Evolutionary conservation across 768 basidiomycete genomes (phyloP), one percentile per base, ranked within the genome.

Genomic region (Amanita subjunquillea): DNA sequence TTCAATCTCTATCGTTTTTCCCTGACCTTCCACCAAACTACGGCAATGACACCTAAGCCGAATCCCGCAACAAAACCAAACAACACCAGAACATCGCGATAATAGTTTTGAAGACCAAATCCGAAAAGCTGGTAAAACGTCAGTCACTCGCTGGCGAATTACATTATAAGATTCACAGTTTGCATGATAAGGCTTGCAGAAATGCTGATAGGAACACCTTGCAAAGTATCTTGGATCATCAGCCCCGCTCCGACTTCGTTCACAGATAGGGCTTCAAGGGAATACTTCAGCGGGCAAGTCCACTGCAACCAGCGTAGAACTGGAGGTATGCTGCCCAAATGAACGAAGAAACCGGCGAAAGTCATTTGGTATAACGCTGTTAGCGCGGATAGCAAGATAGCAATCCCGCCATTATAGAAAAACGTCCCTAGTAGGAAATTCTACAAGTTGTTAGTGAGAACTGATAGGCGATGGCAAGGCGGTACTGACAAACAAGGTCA

Each of bases 261-360:
- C 36, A 96, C 87, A 10, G 85, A 74, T 13, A 96, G 72, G 4
- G 94, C 94, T 62, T 91, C 89, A n/a, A 90, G 72, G 23, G 75
- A 72, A 63, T 82, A 91, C 65, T 91, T 91, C 44, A 92, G 74
- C 37, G 89, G 87, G 50, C 86, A 87, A 53, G 94, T 59, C 85
- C 91, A 97, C 62, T 94, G 86, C 50, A 97, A 72, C 94, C 94
- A 98, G 13, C 94, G 78, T 1, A 98, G 76, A 2, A 94, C 91
- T 2, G 89, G 87, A 3, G 94, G 92, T 54, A 98, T 95, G 54
- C 77, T 72, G 55, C 70, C 67, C 53, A 95, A 75, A 63, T 95
- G 89, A 49, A 95, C 90, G 64, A 96, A 96, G 73, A 95, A 97
- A 12, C 91, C 91, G 1, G 91, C 90, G 57, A 76, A 91, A 0